These are phyloP conservation scores for Colletotrichum spinosum DNA, from an alignment of 2,329 filamentous ascomycete genomes.

Conservation along the genomic window DNA sequence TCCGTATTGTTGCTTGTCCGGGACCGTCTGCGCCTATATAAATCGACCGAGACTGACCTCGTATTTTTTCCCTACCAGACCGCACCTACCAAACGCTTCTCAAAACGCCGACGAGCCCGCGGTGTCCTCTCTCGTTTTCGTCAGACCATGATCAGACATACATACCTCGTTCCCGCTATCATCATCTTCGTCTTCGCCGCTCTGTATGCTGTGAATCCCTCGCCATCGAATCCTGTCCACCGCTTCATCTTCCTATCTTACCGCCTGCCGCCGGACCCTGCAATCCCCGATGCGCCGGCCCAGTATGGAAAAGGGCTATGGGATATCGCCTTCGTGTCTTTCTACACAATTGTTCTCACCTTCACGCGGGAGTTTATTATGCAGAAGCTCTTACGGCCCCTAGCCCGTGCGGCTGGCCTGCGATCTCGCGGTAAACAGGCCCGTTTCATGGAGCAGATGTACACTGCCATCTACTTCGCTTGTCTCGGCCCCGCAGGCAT, in stretches of 20 bases:
- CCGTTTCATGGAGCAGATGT: slow-evolving; percentile 96
- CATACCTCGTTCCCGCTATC: slow-evolving; percentile 74
- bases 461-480: slow-evolving; percentile 91
- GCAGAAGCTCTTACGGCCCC: slow-evolving; percentile 86
- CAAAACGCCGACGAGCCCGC: slow-evolving; percentile 67
- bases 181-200: slow-evolving; percentile 72
- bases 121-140: slow-evolving; percentile 60
- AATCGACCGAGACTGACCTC: slow-evolving; percentile 19
- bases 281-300: slow-evolving; percentile 55
- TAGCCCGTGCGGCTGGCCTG: slow-evolving; percentile 78
- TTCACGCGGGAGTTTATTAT: slow-evolving; percentile 97
- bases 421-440: slow-evolving; percentile 81
- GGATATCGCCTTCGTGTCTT: slow-evolving; percentile 88
- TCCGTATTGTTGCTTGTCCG: too few species aligned
- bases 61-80: slow-evolving; percentile 12
- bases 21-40: too few species aligned
- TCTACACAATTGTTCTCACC: slow-evolving; percentile 90
- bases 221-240: slow-evolving; percentile 81
- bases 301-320: slow-evolving; percentile 92
- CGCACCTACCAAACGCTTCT: slow-evolving; percentile 53
- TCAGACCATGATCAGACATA: slow-evolving; percentile 70
- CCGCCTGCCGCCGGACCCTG: slow-evolving; percentile 67
- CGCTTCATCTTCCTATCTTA: slow-evolving; percentile 93
- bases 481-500: slow-evolving; percentile 85
- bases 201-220: slow-evolving; percentile 81